phyloP scores from a whole-genome alignment of 1,284 basidiomycete species.

The Trichosporon sp. region DNA sequence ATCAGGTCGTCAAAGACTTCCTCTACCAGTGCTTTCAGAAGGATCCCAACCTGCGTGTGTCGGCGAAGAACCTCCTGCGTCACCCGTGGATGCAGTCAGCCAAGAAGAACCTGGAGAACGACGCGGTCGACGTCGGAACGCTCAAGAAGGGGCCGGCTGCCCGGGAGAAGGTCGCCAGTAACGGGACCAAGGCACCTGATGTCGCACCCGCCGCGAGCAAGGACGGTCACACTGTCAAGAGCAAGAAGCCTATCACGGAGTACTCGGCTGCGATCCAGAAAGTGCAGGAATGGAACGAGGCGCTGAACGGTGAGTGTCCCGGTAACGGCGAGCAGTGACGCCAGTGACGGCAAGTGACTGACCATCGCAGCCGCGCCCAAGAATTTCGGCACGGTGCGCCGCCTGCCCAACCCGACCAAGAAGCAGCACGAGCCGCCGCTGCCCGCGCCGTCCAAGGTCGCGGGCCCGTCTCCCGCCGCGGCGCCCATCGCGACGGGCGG shows the following conservation, averaged over 20 bases:
- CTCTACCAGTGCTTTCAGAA: constrained; percentile 98
- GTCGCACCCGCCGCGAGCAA: constrained; percentile 4
- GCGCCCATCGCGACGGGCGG: constrained; percentile 18
- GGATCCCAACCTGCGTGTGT: constrained; percentile 87
- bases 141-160: background rate
- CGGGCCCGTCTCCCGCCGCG: background rate
- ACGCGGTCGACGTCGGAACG: background rate
- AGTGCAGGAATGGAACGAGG: constrained; percentile 98
- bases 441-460: background rate
- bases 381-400: constrained; percentile 35
- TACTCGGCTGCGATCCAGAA: constrained; percentile 90
- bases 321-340: background rate
- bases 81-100: constrained; percentile 95
- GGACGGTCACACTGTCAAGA: constrained; percentile 50
- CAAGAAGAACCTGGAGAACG: background rate
- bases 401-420: constrained; percentile 8
- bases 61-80: constrained; percentile 83
- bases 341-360: background rate
- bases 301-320: constrained; percentile 68
- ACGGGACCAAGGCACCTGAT: constrained; percentile 47
- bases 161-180: background rate
- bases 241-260: constrained; percentile 60
- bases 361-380: constrained; percentile 52
- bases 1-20: constrained; percentile 88
- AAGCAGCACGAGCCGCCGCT: constrained; percentile 1